Conservation (phyloP, 2,329 filamentous ascomycete genomes). For the Dothideomycetes sp. region DNA sequence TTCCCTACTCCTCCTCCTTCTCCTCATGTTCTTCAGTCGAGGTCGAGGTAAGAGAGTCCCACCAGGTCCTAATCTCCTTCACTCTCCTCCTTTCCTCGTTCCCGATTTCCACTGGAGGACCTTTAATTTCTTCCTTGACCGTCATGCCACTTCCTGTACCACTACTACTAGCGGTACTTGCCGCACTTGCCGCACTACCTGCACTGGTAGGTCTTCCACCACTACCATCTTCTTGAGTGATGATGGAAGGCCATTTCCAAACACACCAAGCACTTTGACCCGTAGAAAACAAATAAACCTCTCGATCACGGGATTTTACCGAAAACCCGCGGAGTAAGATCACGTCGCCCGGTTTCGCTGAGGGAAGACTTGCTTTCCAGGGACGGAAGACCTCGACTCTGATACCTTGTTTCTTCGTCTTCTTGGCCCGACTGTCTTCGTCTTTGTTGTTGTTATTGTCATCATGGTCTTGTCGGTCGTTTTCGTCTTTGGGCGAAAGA, state of each 20-base stretch:
- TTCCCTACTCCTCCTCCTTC: background rate
- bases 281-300: slow-evolving; percentile 30
- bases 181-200: slow-evolving; percentile 19
- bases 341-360: slow-evolving; percentile 34
- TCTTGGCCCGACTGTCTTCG: background rate
- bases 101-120: slow-evolving; percentile 38
- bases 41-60: slow-evolving; percentile 18
- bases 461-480: background rate
- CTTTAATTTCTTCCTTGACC: slow-evolving; percentile 35
- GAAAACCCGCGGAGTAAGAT: slow-evolving; percentile 35
- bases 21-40: background rate
- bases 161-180: too few species aligned
- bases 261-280: slow-evolving; percentile 41
- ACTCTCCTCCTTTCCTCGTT: slow-evolving; percentile 37
- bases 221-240: slow-evolving; percentile 18
- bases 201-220: slow-evolving; percentile 17
- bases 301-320: slow-evolving; percentile 32
- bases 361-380: slow-evolving; percentile 33
- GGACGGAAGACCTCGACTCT: slow-evolving; percentile 37
- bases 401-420: slow-evolving; percentile 10
- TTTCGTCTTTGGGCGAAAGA: too few species aligned
- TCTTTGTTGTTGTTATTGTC: slow-evolving; percentile 2
- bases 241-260: slow-evolving; percentile 28
- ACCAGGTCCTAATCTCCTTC: slow-evolving; percentile 34
- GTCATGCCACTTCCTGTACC: slow-evolving; percentile 17